A percentile compares a stretch with the other conserved stretches of the same genome.
Evolutionary conservation across 1,139 yeast genomes (phyloP).

Genomic region (Candida labiduridarum): DNA sequence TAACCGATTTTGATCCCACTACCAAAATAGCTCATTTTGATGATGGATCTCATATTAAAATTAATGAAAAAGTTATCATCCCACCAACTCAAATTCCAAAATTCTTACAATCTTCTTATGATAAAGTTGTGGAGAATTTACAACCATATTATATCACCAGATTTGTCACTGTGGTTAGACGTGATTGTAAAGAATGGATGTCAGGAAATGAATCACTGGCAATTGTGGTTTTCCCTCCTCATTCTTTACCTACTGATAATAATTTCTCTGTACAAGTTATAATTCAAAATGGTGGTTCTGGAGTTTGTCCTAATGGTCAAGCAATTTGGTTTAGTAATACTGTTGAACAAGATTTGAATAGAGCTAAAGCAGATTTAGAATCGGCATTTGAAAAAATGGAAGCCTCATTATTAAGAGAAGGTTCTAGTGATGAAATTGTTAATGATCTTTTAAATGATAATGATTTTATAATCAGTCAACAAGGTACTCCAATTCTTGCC

Average conservation of each 20-base stretch:
- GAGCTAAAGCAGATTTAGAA: slow-evolving; percentile 78
- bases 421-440: slow-evolving; percentile 41
- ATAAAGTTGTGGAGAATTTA: slow-evolving; percentile 41
- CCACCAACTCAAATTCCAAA: slow-evolving; percentile 73
- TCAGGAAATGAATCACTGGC: slow-evolving; percentile 74
- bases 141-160: slow-evolving; percentile 61
- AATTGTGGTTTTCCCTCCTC: slow-evolving; percentile 92
- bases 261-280: slow-evolving; percentile 78
- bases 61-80: slow-evolving; percentile 73
- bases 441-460: slow-evolving; percentile 48
- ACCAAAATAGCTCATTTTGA: slow-evolving; percentile 69
- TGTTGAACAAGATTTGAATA: slow-evolving; percentile 61
- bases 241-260: slow-evolving; percentile 69
- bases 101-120: slow-evolving; percentile 38
- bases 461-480: slow-evolving; percentile 53
- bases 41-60: slow-evolving; percentile 75
- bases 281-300: slow-evolving; percentile 86
- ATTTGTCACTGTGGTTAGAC: slow-evolving; percentile 79
- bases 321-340: slow-evolving; percentile 90
- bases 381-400: slow-evolving; percentile 82
- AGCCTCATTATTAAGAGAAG: slow-evolving; percentile 75
- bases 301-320: slow-evolving; percentile 87
- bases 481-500: slow-evolving; percentile 65
- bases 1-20: slow-evolving; percentile 64
- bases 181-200: slow-evolving; percentile 91